Evolutionary conservation across 108 stramenopile species (phyloP), one percentile per base, ranked within the genome.

Genomic region (Cyclotella kingstonii): DNA sequence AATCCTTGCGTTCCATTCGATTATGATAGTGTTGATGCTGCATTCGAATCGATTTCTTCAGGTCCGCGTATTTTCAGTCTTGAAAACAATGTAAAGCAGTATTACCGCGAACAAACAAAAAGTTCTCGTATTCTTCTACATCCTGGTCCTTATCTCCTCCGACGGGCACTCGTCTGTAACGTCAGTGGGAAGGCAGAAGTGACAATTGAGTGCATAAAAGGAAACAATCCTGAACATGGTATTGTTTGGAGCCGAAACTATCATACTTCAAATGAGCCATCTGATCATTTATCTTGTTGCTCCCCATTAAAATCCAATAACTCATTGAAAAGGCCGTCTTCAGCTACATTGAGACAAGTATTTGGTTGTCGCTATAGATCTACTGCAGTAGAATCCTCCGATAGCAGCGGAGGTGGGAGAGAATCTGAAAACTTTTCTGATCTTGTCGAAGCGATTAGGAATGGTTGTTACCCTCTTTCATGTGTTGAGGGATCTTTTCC

Each of bases 1-100:
- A 83, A 80, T 56, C 90, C 90, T 22, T 87, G 84, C 45, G 81
- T 91, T 21, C 90, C 90, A 8, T 50, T 84, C 35, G 90, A 91
- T 48, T 91, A 75, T 61, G 59, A 83, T n/a, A 73, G 81, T 17
- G 66, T 91, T 40, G 53, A 60, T 26, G 41, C 54, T 18, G 90
- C 86, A 22, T 55, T 87, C 41, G 73, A 63, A 14, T 39, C 59
- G 5, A 58, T 63, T 15, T 65, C 62, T 10, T 63, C 63, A 21
- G 75, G 58, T 10, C 44, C 54, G 22, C 29, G 47, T 1, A 39
- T 7, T 15, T 38, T 62, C 1, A 44, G 9, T 27, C 66, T 19
- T 31, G 63, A 47, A 14, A 58, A 57, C 46, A 49, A 61, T 40
- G 62, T 74, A 25, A n/a, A 28, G 12, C 54, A 68, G 2, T 30